These are phyloP conservation scores for Candida parachauliodes DNA, from an alignment of 805 yeast genomes.

Conservation along the genomic window DNA sequence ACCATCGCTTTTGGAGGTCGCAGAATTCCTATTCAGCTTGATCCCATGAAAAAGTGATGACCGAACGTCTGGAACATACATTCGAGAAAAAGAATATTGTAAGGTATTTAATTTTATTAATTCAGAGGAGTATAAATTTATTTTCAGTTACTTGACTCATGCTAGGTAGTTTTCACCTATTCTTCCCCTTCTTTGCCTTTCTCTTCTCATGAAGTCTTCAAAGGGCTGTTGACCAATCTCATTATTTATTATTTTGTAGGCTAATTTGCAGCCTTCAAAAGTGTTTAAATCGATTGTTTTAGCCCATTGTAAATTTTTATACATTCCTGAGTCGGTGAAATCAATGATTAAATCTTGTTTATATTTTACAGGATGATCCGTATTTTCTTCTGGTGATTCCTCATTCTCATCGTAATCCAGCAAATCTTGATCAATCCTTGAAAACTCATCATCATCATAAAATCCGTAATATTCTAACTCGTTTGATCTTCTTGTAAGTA, in stretches of 20 bases:
- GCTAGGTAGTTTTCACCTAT: slow-evolving; percentile 40
- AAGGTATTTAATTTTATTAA: too few species aligned
- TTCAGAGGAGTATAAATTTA: neutral
- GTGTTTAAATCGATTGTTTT: slow-evolving; percentile 23
- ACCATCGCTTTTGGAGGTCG: slow-evolving; percentile 98
- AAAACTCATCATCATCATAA: slow-evolving; percentile 5
- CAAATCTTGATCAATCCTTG: slow-evolving; percentile 9
- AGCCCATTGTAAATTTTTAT: slow-evolving; percentile 41
- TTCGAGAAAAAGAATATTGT: too few species aligned
- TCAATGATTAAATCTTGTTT: slow-evolving; percentile 26
- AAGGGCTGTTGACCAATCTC: slow-evolving; percentile 24
- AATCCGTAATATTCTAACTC: slow-evolving; percentile 4
- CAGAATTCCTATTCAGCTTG: slow-evolving; percentile 54
- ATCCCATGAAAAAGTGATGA: slow-evolving; percentile 96
- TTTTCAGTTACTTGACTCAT: slow-evolving; percentile 2
- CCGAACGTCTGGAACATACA: slow-evolving; percentile 87
- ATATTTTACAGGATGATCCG: slow-evolving; percentile 7
- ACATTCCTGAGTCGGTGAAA: slow-evolving; percentile 45
- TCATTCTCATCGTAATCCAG: slow-evolving; percentile 10
- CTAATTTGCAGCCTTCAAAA: slow-evolving; percentile 23
- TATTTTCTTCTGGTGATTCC: neutral
- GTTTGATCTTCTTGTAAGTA: slow-evolving; percentile 14
- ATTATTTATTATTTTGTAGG: slow-evolving; percentile 28
- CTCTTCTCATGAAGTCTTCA: slow-evolving; percentile 29
- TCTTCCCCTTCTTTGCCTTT: slow-evolving; percentile 37